A percentile compares a stretch with the other conserved stretches of the same genome.
Conservation (phyloP, 768 basidiomycete species). For the Crepidotus variabilis region DNA sequence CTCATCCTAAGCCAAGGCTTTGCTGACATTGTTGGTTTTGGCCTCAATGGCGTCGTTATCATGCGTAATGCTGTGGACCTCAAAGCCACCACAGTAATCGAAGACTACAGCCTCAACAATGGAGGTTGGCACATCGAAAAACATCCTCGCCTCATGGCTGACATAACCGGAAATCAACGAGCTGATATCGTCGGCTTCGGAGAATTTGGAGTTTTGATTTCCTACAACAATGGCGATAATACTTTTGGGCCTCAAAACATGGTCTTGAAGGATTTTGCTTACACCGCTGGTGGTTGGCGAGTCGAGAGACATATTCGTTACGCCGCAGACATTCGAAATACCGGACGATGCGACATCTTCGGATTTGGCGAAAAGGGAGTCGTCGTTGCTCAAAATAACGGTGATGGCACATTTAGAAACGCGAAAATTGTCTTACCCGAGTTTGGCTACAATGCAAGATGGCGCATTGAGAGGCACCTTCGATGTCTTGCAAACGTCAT, state of each 20-base stretch:
- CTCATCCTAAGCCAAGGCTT: background rate
- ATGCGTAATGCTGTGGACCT: background rate
- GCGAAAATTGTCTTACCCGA: background rate
- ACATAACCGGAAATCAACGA: background rate
- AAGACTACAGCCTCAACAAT: constrained; percentile 7
- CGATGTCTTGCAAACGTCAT: background rate
- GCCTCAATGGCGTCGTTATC: background rate
- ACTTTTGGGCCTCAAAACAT: background rate
- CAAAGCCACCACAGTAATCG: background rate
- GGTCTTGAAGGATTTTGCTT: background rate
- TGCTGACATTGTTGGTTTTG: constrained; percentile 3
- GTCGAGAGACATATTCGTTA: constrained; percentile 4
- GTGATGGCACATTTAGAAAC: background rate
- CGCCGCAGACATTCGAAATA: background rate
- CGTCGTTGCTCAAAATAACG: background rate
- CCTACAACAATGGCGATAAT: constrained; percentile 1
- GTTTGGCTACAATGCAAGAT: constrained; percentile 3
- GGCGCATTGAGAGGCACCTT: constrained; percentile 1
- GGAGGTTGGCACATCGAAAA: constrained; percentile 3
- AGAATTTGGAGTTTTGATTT: background rate
- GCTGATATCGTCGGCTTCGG: constrained; percentile 5
- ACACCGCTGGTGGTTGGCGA: constrained; percentile 1
- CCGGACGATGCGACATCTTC: constrained; percentile 1
- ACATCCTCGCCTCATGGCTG: background rate
- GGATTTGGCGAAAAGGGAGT: constrained; percentile 2